phyloP scores from a whole-genome alignment of 1,284 basidiomycete species.

The Leccinum angustisporum region DNA sequence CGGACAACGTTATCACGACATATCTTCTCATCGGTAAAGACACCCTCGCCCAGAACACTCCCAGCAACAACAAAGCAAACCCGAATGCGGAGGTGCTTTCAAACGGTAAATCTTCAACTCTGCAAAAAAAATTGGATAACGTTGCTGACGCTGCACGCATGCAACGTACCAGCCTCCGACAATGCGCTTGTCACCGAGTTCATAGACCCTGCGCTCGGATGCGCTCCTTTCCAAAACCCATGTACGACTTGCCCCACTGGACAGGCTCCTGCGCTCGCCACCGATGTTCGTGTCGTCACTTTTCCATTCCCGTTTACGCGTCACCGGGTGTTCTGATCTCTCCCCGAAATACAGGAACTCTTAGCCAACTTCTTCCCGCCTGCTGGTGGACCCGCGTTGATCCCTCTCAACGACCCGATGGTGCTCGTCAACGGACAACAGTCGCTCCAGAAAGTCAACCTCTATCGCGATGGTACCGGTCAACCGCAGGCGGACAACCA shows the following conservation, averaged over 20 bases:
- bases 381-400: constrained; percentile 22
- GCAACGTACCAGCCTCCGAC: constrained; percentile 20
- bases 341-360: constrained; percentile 19
- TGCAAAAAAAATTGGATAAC: neutral
- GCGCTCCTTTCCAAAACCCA: constrained; percentile 26
- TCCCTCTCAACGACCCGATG: constrained; percentile 30
- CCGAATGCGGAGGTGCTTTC: constrained; percentile 24
- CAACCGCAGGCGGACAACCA: constrained; percentile 24
- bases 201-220: constrained; percentile 27
- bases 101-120: constrained; percentile 17
- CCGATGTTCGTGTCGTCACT: constrained; percentile 20
- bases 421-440: constrained; percentile 26
- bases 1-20: constrained; percentile 29
- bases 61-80: constrained; percentile 25
- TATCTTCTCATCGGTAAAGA: constrained; percentile 24
- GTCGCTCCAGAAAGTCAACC: constrained; percentile 28
- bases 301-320: neutral
- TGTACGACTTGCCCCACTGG: constrained; percentile 26
- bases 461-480: constrained; percentile 29
- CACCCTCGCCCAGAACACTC: constrained; percentile 29
- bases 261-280: constrained; percentile 21
- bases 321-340: neutral
- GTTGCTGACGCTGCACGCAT: neutral
- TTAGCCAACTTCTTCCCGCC: constrained; percentile 28
- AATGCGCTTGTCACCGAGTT: constrained; percentile 28